Evolutionary conservation across 2,329 filamentous ascomycete species (phyloP), one percentile per base, ranked within the genome.

Genomic region (Teratosphaeria pseudoeucalypti): DNA sequence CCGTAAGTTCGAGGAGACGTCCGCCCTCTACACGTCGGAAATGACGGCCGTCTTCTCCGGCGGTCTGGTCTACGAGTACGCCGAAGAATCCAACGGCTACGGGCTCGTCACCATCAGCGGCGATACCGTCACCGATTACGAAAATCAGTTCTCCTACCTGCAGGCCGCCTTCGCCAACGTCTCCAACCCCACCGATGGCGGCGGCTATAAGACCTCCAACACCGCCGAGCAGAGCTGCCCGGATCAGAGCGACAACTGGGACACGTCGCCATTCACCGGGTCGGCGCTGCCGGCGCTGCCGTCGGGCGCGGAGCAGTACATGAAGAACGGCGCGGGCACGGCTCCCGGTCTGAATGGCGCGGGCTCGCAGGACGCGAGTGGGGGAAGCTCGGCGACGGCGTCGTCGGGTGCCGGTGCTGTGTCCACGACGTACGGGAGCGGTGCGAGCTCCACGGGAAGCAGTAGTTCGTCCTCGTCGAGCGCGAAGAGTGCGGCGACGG

Each of bases 21-120:
- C 75, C 55, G 82, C 90, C 55, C 80, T 97, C 59, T 96, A 96
- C 86, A 83, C 78, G 75, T 76, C 75, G 19, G 75, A 95, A 61
- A 97, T 96, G 92, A 90, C 88, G 11, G 68, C 74, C 29, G 90
- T 96, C 68, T 96, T 95, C 82, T 96, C 91, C 34, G 92, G 92
- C 69, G 92, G 92, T 74, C 82, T 97, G 43, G 88, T 96, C 74
- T 97, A 96, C 78, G 91, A 96, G 76, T 97, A 96, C 79, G 86
- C 88, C 14, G 77, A 87, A 69, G 90, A 94, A 75, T 79, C 81
- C 62, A 89, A 86, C 77, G 80, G 86, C 56, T 96, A 85, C 74
- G 92, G 92, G 64, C 85, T 95, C 62, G 89, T 91, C 70, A 76
- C 83, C 59, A 78, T 92, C 68, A 71, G 75, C 52, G 81, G 80